phyloP scores from a whole-genome alignment of 202 grass and related monocot genomes.

The Saccharum hybrid region DNA sequence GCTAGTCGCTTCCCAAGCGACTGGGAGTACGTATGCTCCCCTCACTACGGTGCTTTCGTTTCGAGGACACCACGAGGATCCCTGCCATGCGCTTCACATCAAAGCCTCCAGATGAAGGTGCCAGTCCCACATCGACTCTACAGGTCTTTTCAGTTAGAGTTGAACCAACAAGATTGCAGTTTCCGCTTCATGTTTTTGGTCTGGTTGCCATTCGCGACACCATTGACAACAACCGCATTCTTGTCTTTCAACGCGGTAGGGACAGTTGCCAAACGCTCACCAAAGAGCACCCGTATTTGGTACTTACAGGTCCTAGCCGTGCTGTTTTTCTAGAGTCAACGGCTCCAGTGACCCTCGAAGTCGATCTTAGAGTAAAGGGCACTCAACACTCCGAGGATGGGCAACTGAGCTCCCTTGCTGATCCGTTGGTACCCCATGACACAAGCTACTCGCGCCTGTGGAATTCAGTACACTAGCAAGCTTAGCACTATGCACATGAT shows the following conservation, averaged over 20 bases:
- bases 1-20: too few relatives aligned
- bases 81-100: too few relatives aligned
- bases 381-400: constrained; percentile 5
- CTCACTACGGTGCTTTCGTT: too few relatives aligned
- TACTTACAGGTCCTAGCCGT: constrained; percentile 30
- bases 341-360: background rate
- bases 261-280: background rate
- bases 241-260: background rate
- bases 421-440: background rate
- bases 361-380: constrained; percentile 16
- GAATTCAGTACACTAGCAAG: background rate
- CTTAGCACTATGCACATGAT: background rate
- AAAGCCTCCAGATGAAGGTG: too few relatives aligned
- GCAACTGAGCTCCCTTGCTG: constrained; percentile 3
- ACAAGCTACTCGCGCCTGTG: background rate
- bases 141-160: too few relatives aligned
- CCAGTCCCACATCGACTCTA: too few relatives aligned
- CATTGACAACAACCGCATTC: background rate
- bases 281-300: background rate
- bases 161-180: too few relatives aligned
- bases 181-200: background rate
- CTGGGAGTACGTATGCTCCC: too few relatives aligned
- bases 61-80: too few relatives aligned
- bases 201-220: background rate
- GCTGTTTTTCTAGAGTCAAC: background rate